Conservation (phyloP, 2,329 filamentous ascomycete genomes). For the Raffaelea arxii region DNA sequence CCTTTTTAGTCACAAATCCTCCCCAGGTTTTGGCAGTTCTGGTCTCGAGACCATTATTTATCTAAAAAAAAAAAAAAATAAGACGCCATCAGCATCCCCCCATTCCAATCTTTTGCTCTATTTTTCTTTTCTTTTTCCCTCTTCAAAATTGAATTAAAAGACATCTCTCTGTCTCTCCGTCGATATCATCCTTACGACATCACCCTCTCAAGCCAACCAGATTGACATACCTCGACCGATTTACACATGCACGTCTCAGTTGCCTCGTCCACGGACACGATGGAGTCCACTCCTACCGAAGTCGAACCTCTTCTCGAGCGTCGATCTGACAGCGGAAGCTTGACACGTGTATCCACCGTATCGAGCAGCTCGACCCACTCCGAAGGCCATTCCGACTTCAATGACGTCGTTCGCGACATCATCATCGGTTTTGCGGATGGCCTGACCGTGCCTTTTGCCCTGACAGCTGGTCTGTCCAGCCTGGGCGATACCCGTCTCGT, state of each 20-base stretch:
- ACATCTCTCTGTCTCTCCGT: neutral
- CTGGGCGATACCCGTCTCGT: constrained; percentile 57
- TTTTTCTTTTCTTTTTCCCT: no score
- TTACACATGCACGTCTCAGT: no score
- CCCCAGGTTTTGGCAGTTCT: no score
- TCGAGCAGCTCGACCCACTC: constrained; percentile 7
- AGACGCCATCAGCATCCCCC: no score
- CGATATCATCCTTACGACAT: no score
- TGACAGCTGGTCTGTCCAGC: constrained; percentile 62
- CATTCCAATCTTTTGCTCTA: no score
- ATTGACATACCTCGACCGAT: no score
- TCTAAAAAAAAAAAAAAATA: no score
- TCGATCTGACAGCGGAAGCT: constrained; percentile 11
- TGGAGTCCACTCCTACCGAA: constrained; percentile 8
- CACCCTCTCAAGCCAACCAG: no score
- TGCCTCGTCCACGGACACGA: neutral
- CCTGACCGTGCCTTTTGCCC: constrained; percentile 68
- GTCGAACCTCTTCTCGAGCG: constrained; percentile 13
- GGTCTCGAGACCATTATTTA: no score
- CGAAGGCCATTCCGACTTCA: constrained; percentile 23
- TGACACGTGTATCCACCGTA: constrained; percentile 10
- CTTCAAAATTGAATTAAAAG: no score
- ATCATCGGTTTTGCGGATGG: constrained; percentile 73
- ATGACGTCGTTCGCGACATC: constrained; percentile 47
- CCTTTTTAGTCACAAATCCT: constrained; percentile 6